Conservation (phyloP, 148 eudicot species). For the Arctostaphylos glauca region DNA sequence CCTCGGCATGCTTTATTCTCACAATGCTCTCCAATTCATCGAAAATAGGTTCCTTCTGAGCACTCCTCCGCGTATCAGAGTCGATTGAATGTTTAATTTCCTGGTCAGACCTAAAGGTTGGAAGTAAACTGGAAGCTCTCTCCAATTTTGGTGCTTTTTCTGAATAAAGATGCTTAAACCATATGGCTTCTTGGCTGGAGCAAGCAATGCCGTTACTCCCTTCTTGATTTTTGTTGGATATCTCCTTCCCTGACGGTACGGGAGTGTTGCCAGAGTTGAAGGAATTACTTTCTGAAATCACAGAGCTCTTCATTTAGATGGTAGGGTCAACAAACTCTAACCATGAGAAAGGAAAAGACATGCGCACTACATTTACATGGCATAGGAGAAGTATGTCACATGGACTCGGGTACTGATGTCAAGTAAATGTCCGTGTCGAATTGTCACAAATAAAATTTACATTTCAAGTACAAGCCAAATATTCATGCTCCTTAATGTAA, state of each 20-base stretch:
- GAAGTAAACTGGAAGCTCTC: constrained; percentile 31
- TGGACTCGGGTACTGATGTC: too few relatives aligned
- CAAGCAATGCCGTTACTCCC: constrained; percentile 29
- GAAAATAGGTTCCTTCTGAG: constrained; percentile 35
- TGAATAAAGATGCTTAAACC: constrained; percentile 44
- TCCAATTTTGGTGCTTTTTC: constrained; percentile 43
- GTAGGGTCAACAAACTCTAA: not conserved
- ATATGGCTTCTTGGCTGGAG: constrained; percentile 39
- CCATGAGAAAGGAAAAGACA: not conserved
- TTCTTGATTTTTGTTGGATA: constrained; percentile 34
- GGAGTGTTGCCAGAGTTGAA: constrained; percentile 34
- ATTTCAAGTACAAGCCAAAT: too few relatives aligned
- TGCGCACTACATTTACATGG: not conserved
- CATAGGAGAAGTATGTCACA: not conserved
- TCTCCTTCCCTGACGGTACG: constrained; percentile 41
- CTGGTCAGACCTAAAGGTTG: constrained; percentile 33
- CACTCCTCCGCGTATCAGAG: constrained; percentile 37
- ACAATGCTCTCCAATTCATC: constrained; percentile 84
- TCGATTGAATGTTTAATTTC: constrained; percentile 30
- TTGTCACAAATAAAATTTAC: too few relatives aligned
- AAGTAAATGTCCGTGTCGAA: too few relatives aligned
- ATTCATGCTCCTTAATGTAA: too few relatives aligned
- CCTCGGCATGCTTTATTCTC: constrained; percentile 79
- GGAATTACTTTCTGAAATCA: constrained; percentile 54
- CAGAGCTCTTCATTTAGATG: not conserved